Conservation (phyloP, 108 stramenopile genomes). For the Pseudonitzschia multiseries region DNA sequence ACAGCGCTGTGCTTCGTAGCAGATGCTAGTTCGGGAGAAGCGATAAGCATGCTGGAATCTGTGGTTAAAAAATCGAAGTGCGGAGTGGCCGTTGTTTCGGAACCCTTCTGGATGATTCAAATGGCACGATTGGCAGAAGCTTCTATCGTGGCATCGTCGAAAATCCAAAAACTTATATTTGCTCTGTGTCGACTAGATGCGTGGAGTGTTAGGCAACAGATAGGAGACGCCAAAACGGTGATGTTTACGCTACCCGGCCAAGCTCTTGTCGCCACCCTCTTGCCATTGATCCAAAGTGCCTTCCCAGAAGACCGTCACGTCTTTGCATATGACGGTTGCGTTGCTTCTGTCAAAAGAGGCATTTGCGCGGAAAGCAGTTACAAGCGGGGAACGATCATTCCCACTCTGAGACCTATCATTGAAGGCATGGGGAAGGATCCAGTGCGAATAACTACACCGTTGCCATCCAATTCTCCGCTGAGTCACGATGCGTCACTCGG, state of each 20-base stretch:
- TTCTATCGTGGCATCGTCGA: slow-evolving; percentile 32
- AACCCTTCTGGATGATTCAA: slow-evolving; percentile 75
- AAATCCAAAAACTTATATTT: slow-evolving; percentile 61
- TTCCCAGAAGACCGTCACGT: slow-evolving; percentile 85
- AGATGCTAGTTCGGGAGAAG: slow-evolving; percentile 63
- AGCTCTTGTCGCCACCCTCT: slow-evolving; percentile 48
- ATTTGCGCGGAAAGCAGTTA: slow-evolving; percentile 2
- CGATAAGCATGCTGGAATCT: slow-evolving; percentile 29
- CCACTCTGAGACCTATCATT: slow-evolving; percentile 11
- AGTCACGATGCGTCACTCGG: slow-evolving; percentile 34
- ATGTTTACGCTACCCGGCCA: slow-evolving; percentile 74
- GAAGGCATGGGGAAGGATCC: slow-evolving; percentile 40
- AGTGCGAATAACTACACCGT: slow-evolving; percentile 28
- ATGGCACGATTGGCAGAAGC: slow-evolving; percentile 49
- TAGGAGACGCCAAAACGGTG: slow-evolving; percentile 52
- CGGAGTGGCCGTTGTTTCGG: slow-evolving; percentile 33
- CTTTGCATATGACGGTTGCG: slow-evolving; percentile 77
- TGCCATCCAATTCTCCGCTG: slow-evolving; percentile 31
- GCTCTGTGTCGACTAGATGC: slow-evolving; percentile 78
- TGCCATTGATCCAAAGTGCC: slow-evolving; percentile 66
- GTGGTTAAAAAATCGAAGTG: slow-evolving; percentile 32
- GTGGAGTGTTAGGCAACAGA: slow-evolving; percentile 48
- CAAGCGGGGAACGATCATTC: not conserved
- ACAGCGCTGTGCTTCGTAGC: slow-evolving; percentile 71
- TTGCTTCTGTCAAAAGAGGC: slow-evolving; percentile 47